Conservation (phyloP, 2,329 filamentous ascomycete genomes). For the Penicillium sp. region DNA sequence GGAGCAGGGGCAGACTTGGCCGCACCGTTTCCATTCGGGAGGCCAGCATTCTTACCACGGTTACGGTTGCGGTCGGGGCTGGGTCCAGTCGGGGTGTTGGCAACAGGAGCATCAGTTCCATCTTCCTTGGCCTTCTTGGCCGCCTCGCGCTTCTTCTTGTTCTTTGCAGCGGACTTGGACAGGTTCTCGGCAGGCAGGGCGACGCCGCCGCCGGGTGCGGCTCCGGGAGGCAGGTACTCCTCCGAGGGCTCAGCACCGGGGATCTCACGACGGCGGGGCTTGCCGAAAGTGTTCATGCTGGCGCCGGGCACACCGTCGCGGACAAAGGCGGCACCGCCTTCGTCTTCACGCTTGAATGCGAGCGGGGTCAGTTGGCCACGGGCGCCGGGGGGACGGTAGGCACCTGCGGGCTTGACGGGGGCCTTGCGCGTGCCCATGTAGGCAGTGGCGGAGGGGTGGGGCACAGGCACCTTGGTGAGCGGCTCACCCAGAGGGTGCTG, state of each 20-base stretch:
- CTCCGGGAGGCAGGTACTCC: constrained; percentile 64
- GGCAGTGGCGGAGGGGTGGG: constrained; percentile 77
- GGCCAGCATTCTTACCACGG: constrained; percentile 34
- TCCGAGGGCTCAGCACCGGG: constrained; percentile 79
- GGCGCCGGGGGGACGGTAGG: constrained; percentile 91
- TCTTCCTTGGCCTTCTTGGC: constrained; percentile 83
- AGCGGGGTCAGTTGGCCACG: constrained; percentile 84
- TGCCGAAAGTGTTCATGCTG: constrained; percentile 75
- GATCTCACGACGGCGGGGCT: constrained; percentile 70
- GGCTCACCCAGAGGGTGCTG: constrained; percentile 67
- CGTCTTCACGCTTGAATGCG: constrained; percentile 95
- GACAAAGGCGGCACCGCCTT: constrained; percentile 85
- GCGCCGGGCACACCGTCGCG: constrained; percentile 70
- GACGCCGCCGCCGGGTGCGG: constrained; percentile 65
- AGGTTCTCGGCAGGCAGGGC: constrained; percentile 68
- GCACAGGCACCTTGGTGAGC: constrained; percentile 69
- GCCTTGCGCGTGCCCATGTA: constrained; percentile 88
- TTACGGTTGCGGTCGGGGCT: constrained; percentile 63
- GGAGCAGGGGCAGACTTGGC: constrained; percentile 31
- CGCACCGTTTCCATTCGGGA: constrained; percentile 37
- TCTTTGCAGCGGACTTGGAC: constrained; percentile 85
- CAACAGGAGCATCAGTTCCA: constrained; percentile 41
- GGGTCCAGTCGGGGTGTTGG: constrained; percentile 26
- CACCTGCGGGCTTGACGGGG: constrained; percentile 93
- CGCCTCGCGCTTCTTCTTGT: constrained; percentile 96